phyloP scores from a whole-genome alignment of 129 eudicot species.

The Flaveria sonorensis region DNA sequence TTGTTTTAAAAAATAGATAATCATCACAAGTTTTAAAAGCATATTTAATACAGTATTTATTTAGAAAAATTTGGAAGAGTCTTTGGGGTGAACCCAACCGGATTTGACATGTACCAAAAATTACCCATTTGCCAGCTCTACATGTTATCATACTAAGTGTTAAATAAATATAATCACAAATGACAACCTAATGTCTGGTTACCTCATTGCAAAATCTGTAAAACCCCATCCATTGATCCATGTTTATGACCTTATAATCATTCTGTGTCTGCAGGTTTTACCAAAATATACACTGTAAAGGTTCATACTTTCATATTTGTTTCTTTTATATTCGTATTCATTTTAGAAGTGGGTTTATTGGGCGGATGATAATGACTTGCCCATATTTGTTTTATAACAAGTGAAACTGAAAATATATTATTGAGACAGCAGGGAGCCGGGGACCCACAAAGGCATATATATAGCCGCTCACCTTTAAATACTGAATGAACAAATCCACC shows the following conservation, averaged over 20 bases:
- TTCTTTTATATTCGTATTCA: neutral
- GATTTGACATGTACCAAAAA: neutral
- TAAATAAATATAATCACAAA: neutral
- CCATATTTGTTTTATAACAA: neutral
- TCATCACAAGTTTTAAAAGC: neutral
- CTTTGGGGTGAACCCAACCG: neutral
- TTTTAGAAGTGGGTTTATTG: neutral
- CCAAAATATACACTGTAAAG: constrained; percentile 8
- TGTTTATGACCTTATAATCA: constrained; percentile 94
- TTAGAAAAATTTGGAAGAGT: neutral
- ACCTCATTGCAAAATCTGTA: constrained; percentile 93
- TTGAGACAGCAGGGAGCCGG: neutral
- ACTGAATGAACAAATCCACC: constrained; percentile 71
- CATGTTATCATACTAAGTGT: neutral
- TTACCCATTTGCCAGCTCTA: neutral
- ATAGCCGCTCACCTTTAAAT: constrained; percentile 57
- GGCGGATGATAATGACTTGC: neutral
- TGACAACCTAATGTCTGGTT: neutral
- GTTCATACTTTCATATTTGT: constrained; percentile 17
- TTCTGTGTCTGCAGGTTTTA: constrained; percentile 56
- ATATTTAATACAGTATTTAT: neutral
- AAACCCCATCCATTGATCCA: constrained; percentile 98
- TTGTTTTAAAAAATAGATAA: neutral
- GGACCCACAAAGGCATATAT: neutral
- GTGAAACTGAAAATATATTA: neutral